These are phyloP conservation scores for Penstemon davidsonii DNA, from an alignment of 257 asterid species.

Conservation along the genomic window DNA sequence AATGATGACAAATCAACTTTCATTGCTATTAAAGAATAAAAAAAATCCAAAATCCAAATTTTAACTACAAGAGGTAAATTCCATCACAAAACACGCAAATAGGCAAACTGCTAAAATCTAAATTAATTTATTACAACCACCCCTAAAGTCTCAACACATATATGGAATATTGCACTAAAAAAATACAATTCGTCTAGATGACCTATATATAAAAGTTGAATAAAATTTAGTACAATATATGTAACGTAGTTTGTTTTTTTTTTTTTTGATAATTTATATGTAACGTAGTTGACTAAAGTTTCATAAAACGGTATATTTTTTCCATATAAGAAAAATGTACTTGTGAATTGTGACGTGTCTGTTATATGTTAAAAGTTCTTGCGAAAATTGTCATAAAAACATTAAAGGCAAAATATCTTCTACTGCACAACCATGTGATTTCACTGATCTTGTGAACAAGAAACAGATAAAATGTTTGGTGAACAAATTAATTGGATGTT, in stretches of 20 bases:
- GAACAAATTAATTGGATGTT: background rate
- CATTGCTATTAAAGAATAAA: no score
- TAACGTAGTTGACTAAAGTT: background rate
- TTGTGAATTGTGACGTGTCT: background rate
- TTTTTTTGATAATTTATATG: background rate
- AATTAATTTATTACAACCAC: no score
- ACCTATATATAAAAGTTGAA: background rate
- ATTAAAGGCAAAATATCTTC: background rate
- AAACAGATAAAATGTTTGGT: conserved; percentile 19
- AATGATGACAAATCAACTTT: no score
- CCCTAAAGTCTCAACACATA: no score
- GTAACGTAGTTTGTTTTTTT: no score
- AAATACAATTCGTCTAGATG: no score
- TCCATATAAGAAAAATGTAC: conserved; percentile 1
- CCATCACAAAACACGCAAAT: no score
- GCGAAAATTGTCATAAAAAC: background rate
- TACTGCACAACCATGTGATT: conserved; percentile 22
- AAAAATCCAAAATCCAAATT: no score
- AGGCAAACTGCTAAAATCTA: no score
- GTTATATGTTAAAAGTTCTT: background rate
- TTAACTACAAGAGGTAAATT: no score
- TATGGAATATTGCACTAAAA: background rate
- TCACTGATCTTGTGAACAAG: background rate
- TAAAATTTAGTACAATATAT: background rate
- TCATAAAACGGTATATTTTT: background rate